Evolutionary conservation across 2,329 filamentous ascomycete genomes (phyloP), one percentile per base, ranked within the genome.

Genomic region (Fusarium fracticaudum): DNA sequence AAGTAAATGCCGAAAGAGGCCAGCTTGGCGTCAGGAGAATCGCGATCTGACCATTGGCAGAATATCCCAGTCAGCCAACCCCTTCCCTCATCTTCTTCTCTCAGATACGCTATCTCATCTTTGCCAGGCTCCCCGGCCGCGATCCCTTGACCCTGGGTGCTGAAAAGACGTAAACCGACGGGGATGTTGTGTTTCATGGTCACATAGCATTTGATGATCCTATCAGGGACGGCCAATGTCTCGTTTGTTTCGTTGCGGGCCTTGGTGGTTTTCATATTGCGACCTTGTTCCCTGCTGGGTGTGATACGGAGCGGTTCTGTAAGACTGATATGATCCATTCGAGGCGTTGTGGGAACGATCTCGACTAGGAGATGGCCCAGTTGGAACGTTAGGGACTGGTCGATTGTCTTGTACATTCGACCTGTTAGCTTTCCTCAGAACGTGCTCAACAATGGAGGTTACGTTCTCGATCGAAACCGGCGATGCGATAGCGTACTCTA

Each of bases 81-180:
- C 4, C 24, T 2, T n/a, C 8, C 26, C 20, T 4, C 6, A 22
- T 29, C 4, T 8, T 3, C 6, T 22, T 29, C 8, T 1, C 13
- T 6, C 6, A 6, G 45, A 48, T 31, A 31, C 14, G 7, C 13
- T 0, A 0, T 31, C 26, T n/a, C 45, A 8, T 17, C 9, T 2
- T 12, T 0, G 0, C 20, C 20, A 12, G 20, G 45, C 20, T 22
- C 12, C 12, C 45, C 45, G 11, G 13, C 13, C 4, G 45, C 15
- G 45, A 48, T 11, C 13, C 1, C 5, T 6, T 22, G 26, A 29
- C 26, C 6, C 15, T 7, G 6, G 20, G 0, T 17, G 14, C 13
- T 22, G 18, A 9, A 29, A 29, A 29, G 7, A 6, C 45, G 45
- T n/a, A 48, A n/a, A 3, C 45, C 45, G 1, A 31, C 10, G 3